phyloP scores from a whole-genome alignment of 495 filamentous ascomycete species.

The Aspergillus diversus region DNA sequence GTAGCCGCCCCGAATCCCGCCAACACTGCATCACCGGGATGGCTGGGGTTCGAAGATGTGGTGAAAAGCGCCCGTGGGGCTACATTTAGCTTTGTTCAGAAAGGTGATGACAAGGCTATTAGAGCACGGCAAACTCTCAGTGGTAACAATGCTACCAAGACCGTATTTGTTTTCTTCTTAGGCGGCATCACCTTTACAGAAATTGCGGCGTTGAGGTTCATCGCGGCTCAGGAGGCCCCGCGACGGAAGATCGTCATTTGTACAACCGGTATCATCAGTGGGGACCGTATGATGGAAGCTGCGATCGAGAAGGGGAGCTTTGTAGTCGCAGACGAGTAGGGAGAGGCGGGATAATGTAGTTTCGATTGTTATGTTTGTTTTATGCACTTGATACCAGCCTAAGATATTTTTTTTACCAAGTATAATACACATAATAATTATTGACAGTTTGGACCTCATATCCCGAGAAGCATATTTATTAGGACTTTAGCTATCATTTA shows the following conservation, averaged over 20 bases:
- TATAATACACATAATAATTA: not conserved
- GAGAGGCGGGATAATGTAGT: not conserved
- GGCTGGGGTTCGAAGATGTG: conserved; percentile 88
- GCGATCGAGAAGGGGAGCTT: conserved; percentile 78
- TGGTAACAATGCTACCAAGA: conserved; percentile 70
- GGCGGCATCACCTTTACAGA: conserved; percentile 95
- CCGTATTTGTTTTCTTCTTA: conserved; percentile 90
- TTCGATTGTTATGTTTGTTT: not conserved
- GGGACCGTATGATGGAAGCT: conserved; percentile 84
- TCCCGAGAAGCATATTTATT: no score
- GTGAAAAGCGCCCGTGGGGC: conserved; percentile 81
- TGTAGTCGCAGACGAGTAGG: conserved; percentile 35
- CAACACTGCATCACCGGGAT: conserved; percentile 72
- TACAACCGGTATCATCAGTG: conserved; percentile 89
- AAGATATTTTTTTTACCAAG: not conserved
- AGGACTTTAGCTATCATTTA: no score
- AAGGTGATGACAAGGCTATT: conserved; percentile 89
- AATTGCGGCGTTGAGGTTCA: conserved; percentile 90
- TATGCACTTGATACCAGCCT: not conserved
- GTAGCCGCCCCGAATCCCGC: conserved; percentile 51
- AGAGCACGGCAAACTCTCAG: conserved; percentile 81
- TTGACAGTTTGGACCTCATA: no score
- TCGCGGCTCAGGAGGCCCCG: conserved; percentile 84
- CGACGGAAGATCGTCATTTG: conserved; percentile 85
- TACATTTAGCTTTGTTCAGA: conserved; percentile 91